Base-by-base conservation (phyloP, 768 basidiomycete species). In the Phylloporus arenicola region DNA sequence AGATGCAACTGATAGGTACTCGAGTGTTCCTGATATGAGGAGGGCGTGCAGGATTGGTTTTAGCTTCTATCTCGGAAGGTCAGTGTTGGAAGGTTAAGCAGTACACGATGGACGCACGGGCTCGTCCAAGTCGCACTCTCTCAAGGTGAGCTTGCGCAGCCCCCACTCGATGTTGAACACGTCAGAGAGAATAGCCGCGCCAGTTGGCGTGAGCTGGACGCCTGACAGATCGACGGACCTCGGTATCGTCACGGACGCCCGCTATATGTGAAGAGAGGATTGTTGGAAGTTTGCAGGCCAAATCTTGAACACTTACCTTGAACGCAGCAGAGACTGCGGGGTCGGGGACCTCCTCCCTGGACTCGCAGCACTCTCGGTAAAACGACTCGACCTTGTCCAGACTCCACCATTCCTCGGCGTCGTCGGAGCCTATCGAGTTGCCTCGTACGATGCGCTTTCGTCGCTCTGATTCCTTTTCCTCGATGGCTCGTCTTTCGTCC, bases 31-130 rank as follows among this genome's bases (percentile, higher is more conserved):
- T 14, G 88, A 86, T 45, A 96, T 90, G 47, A 97, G 79, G 0
- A 98, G 78, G 0, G 93, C 82, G 63, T 97, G 94, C 1, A 98
- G 72, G 10, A 98, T 82, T 2, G 88, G 88, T 71, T 96, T 97
- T 43, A 98, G 67, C 40, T 81, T 79, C 89, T 91, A 61, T 24
- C 40, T 10, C 22, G 19, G 9, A 14, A n/a, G 20, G 20, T 58
- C 31, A 57, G 44, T 30, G 42, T 7, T 22, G 22, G 16, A 38
- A 22, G 13, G 30, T 31, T 2, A 43, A 39, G 24, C 19, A 52
- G 42, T 25, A 22, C 1, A 17, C n/a, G 46, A 20, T 39, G 39
- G 38, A 64, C 49, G 6, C 68, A 92, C 92, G 51, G n/a, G n/a
- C n/a, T n/a, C n/a, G n/a, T n/a, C n/a, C n/a, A n/a, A n/a, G n/a